Base-by-base conservation (phyloP, 768 basidiomycete species). In the Suillus luteus region DNA sequence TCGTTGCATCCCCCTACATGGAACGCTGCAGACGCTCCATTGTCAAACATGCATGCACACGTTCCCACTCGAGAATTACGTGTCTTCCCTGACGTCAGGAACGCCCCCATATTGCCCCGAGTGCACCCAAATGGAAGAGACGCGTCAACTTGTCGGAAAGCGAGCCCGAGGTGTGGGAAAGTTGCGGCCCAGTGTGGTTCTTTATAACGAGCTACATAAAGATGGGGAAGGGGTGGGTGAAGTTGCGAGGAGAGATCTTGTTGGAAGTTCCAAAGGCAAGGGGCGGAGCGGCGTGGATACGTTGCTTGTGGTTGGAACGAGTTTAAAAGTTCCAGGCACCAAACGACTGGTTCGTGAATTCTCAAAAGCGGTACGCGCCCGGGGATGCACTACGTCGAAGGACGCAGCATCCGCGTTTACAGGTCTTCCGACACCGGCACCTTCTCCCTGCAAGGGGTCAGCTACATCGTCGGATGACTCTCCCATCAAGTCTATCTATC, bases 321-420 rank as follows among this genome's bases (percentile, higher is more conserved):
- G 91, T 74, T 77, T 97, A 64, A 83, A 88, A 66, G 91, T 97
- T 17, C 94, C 92, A 10, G 95, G 95, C 22, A 95, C 95, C 54
- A 96, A 95, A 76, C 82, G 91, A 67, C 92, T 96, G 77, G 92
- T 96, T 27, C 85, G 92, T 63, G 93, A 96, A 75, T 93, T 91
- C 75, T 85, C 89, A 31, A 93, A 91, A 75, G 89, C 90, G 22
- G 86, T 93, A 27, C 84, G 82, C 51, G 81, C 84, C 9, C 82
- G 87, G 49, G 78, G 80, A 3, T 69, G 75, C 15, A 68, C 72
- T 22, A 66, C 80, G 60, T 73, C 74, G 52, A 78, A 74, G 55
- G 77, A 76, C 6, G 72, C 75, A 3, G 70, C 72, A 58, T 48
- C 59, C 12, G 63, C 65, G 0, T 69, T 73, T 14, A 72, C 74